Evolutionary conservation across 768 basidiomycete species (phyloP), one percentile per base, ranked within the genome.

Genomic region (Tylopilus plumbeoviolaceoides): DNA sequence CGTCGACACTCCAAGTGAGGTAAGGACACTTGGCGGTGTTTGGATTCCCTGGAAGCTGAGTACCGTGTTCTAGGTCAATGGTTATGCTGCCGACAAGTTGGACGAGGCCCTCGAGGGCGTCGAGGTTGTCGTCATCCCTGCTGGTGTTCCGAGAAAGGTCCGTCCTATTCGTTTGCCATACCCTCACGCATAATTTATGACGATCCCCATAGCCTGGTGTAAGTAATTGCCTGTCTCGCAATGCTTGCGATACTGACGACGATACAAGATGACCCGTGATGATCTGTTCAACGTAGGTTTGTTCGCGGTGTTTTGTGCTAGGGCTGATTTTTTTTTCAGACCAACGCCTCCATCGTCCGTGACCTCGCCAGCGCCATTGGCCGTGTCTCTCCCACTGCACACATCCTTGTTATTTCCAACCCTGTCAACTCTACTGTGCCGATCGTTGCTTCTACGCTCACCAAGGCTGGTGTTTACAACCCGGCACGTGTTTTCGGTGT

Each of bases 111-210:
- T 99, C 55, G 84, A 91, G 55, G 95, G 87, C 58, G 88, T 82
- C 54, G 79, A 98, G 72, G 89, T 98, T 57, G 86, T 98, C 60
- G 89, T 98, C 58, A 97, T 98, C 69, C 97, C 97, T 54, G 97
- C 97, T 73, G 97, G 97, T 82, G 95, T 99, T 57, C 97, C 97
- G 59, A 81, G 97, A 70, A 99, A 99, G 84, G 93, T 94, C 67
- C 64, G 72, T 63, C 23, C 2, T 30, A 28, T 11, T 46, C 18
- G 42, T 18, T 47, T 23, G 31, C 21, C 35, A 43, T 42, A 14
- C 20, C 1, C 6, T 30, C 51, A 10, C 25, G 33, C 38, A 1
- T 50, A 51, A 60, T 63, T 77, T 45, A 64, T 62, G 59, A 59
- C 63, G 39, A 54, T 64, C 61, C n/a, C 55, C 60, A 33, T 64